Conservation (phyloP, 495 filamentous ascomycete species). For the Penicillium roqueforti region DNA sequence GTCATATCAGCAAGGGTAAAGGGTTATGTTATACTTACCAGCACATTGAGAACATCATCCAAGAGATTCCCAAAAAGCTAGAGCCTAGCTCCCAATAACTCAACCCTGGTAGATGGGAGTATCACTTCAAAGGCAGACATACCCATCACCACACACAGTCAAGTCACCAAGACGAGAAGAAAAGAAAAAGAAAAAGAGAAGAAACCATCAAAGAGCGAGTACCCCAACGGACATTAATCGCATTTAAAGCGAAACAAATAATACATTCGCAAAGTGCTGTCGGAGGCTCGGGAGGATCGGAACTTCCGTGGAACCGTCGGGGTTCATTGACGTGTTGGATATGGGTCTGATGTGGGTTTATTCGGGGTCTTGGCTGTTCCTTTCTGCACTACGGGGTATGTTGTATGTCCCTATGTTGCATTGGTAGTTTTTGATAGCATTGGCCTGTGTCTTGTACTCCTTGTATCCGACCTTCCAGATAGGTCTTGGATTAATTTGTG, state of each 20-base stretch:
- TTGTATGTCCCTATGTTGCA: not conserved
- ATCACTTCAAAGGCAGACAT: not conserved
- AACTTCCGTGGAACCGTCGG: constrained; percentile 14
- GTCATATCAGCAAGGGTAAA: not conserved
- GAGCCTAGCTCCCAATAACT: not conserved
- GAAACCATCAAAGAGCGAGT: not conserved
- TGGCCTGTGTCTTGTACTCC: not conserved
- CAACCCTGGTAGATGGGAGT: not conserved
- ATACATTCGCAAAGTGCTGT: not conserved
- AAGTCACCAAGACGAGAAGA: not conserved
- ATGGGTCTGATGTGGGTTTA: not conserved
- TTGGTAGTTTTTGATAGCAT: not conserved
- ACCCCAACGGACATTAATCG: not conserved
- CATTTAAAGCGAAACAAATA: constrained; percentile 1
- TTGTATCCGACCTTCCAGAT: not conserved
- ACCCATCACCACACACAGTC: not conserved
- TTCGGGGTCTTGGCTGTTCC: not conserved
- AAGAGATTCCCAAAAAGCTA: not conserved
- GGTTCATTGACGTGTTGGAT: not conserved
- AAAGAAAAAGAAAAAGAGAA: not conserved
- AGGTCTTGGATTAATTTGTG: not conserved
- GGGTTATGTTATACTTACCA: not conserved
- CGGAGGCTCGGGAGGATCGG: constrained; percentile 20
- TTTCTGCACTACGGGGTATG: not conserved
- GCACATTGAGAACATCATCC: not conserved